Conservation (phyloP, 768 basidiomycete genomes). For the Mycena galopus region DNA sequence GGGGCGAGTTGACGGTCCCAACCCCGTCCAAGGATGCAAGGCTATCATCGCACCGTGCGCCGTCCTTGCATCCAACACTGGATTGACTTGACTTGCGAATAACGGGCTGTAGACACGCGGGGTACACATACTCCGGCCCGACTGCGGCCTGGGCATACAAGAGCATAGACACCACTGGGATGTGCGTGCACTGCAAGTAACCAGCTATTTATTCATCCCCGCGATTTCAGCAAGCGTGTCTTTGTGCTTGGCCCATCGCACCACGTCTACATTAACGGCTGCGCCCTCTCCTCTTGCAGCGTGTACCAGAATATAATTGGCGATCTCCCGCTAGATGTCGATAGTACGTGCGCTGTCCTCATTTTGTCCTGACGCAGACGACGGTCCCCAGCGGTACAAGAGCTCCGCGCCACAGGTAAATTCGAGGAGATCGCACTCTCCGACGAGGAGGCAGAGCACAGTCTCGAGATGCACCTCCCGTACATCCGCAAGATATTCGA, state of each 20-base stretch:
- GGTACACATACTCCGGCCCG: slow-evolving; percentile 94
- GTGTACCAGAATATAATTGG: slow-evolving; percentile 95
- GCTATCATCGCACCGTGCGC: slow-evolving; percentile 97
- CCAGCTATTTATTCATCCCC: not conserved
- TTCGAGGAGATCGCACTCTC: slow-evolving; percentile 76
- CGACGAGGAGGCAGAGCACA: slow-evolving; percentile 95
- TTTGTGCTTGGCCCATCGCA: slow-evolving; percentile 98
- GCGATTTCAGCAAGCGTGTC: slow-evolving; percentile 80
- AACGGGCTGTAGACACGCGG: slow-evolving; percentile 96
- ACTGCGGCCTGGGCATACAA: slow-evolving; percentile 98
- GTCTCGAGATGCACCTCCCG: slow-evolving; percentile 97
- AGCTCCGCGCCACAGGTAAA: slow-evolving; percentile 72
- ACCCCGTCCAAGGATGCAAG: slow-evolving; percentile 76
- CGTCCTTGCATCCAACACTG: not conserved
- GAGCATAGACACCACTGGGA: slow-evolving; percentile 81
- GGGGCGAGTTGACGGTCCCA: slow-evolving; percentile 64
- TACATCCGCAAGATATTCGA: slow-evolving; percentile 89
- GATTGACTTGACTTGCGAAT: not conserved
- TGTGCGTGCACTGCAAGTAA: slow-evolving; percentile 65
- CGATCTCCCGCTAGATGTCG: slow-evolving; percentile 79
- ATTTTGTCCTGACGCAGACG: not conserved
- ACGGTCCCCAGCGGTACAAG: slow-evolving; percentile 66
- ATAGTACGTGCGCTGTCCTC: slow-evolving; percentile 73
- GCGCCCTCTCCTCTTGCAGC: slow-evolving; percentile 86
- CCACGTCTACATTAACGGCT: slow-evolving; percentile 88